Evolutionary conservation across 2,329 filamentous ascomycete species (phyloP).

Genomic region (Trichoderma lentiforme): DNA sequence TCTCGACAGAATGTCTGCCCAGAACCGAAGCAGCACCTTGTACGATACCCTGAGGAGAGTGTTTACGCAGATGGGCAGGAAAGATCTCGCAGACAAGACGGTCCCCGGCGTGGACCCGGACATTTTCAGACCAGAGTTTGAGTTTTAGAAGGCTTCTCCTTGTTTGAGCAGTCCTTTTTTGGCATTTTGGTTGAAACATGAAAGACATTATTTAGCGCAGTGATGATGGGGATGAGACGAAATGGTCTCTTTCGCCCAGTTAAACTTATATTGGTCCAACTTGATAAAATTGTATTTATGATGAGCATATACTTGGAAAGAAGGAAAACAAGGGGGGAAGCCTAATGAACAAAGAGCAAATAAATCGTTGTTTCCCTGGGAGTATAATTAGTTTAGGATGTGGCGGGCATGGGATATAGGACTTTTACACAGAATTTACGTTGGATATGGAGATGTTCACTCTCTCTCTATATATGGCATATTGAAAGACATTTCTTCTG

Average conservation of each 20-base stretch:
- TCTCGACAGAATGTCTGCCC: constrained; percentile 82
- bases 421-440: background rate
- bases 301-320: background rate
- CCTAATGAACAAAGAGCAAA: background rate
- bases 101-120: constrained; percentile 88
- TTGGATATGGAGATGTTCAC: background rate
- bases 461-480: background rate
- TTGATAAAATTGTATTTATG: constrained; percentile 3
- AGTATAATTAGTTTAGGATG: constrained; percentile 9
- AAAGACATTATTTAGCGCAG: background rate
- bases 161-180: background rate
- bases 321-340: background rate
- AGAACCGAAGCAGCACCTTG: constrained; percentile 95
- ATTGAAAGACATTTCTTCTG: background rate
- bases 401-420: background rate
- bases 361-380: background rate
- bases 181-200: background rate
- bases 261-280: background rate
- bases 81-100: constrained; percentile 84
- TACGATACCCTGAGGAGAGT: constrained; percentile 92
- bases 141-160: constrained; percentile 54
- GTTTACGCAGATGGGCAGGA: constrained; percentile 91
- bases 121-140: constrained; percentile 83
- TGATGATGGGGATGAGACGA: background rate
- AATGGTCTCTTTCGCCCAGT: background rate